phyloP scores from a whole-genome alignment of 805 yeast species.

The Brettanomyces bruxellensis region DNA sequence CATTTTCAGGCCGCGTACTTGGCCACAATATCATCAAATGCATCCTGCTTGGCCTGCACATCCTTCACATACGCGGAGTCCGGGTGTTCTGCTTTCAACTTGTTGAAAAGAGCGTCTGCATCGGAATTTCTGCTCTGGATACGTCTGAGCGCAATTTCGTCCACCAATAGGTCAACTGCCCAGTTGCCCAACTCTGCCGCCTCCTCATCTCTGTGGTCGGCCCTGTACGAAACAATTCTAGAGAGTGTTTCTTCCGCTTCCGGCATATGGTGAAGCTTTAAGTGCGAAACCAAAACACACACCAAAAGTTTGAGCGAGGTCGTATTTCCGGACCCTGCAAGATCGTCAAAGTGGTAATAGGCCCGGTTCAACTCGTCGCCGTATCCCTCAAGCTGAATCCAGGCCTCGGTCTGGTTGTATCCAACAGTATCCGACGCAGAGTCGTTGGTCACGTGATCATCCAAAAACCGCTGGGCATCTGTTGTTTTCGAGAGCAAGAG shows the following conservation, averaged over 20 bases:
- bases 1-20: conserved; percentile 31
- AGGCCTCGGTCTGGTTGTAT: conserved; percentile 72
- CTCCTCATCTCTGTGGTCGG: neutral
- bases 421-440: conserved; percentile 58
- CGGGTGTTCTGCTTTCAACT: conserved; percentile 40
- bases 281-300: conserved; percentile 63
- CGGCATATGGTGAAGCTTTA: conserved; percentile 71
- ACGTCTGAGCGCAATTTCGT: conserved; percentile 54
- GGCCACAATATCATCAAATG: conserved; percentile 62
- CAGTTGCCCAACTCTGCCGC: conserved; percentile 10
- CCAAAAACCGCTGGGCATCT: conserved; percentile 23
- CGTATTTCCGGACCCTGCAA: conserved; percentile 46
- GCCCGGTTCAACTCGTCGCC: conserved; percentile 35
- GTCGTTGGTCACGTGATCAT: conserved; percentile 7
- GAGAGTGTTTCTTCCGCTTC: conserved; percentile 67
- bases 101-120: conserved; percentile 15
- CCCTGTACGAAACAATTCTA: conserved; percentile 24
- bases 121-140: conserved; percentile 34
- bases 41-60: conserved; percentile 46
- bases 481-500: conserved; percentile 34
- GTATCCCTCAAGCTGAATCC: conserved; percentile 27
- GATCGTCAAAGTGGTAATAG: conserved; percentile 73
- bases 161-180: conserved; percentile 46
- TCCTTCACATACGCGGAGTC: conserved; percentile 44
- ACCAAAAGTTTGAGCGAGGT: conserved; percentile 38